Percentiles rank a stretch among this genome's conserved stretches.
Conservation (phyloP, 306 rosid species). For the Vigna nakashimae region DNA sequence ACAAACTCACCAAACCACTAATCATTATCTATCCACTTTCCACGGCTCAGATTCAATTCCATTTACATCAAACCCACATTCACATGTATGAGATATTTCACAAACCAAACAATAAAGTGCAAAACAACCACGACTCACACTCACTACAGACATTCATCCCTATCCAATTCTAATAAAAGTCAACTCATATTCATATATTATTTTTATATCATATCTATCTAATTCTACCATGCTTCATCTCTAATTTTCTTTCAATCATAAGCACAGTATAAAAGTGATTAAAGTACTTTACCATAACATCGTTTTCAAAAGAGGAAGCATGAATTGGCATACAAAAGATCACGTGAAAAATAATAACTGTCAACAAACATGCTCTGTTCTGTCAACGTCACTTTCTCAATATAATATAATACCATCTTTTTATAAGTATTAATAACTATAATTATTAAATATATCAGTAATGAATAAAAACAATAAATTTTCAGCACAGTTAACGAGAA, state of each 20-base stretch:
- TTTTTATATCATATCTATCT: not conserved
- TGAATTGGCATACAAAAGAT: slow-evolving; percentile 14
- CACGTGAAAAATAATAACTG: slow-evolving; percentile 35
- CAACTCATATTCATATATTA: not conserved
- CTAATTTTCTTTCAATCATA: not conserved
- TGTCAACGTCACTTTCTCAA: slow-evolving; percentile 35
- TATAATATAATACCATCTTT: slow-evolving; percentile 15
- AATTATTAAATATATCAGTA: not conserved
- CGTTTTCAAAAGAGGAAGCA: slow-evolving; percentile 32
- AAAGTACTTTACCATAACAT: slow-evolving; percentile 20
- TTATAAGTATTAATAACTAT: not conserved
- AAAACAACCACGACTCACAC: slow-evolving; percentile 7
- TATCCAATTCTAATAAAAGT: not conserved
- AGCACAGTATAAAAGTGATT: slow-evolving; percentile 6
- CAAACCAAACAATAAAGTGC: slow-evolving; percentile 32
- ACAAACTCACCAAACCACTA: slow-evolving; percentile 27
- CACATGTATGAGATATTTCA: not conserved
- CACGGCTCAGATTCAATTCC: slow-evolving; percentile 14
- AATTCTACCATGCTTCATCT: not conserved
- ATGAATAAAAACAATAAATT: not conserved
- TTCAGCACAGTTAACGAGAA: not conserved
- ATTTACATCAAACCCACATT: not conserved
- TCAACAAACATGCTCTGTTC: slow-evolving; percentile 27
- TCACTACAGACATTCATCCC: slow-evolving; percentile 5
- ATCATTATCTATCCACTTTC: slow-evolving; percentile 33